Evolutionary conservation across 2,329 filamentous ascomycete genomes (phyloP).

Genomic region (Diplodia intermedia): DNA sequence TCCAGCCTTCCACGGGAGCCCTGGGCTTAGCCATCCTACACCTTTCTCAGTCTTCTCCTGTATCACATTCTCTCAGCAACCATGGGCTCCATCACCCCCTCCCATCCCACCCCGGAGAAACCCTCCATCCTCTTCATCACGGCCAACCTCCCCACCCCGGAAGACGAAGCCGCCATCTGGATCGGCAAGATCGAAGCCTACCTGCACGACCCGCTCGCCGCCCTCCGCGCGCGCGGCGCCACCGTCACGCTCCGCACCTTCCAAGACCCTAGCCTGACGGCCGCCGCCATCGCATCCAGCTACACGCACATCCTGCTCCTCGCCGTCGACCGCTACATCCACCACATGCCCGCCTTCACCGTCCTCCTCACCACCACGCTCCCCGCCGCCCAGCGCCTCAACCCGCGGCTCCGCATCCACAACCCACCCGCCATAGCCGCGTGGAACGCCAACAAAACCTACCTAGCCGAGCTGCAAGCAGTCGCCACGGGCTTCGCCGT

Average conservation of each 20-base stretch:
- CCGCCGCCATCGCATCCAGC: conserved; percentile 12
- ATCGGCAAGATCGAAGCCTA: conserved; percentile 30
- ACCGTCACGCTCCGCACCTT: conserved; percentile 14
- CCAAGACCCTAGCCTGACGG: conserved; percentile 13
- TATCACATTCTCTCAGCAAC: neutral
- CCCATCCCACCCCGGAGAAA: neutral
- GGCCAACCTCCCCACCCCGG: conserved; percentile 7
- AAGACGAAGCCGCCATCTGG: conserved; percentile 13
- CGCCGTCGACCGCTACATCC: conserved; percentile 24
- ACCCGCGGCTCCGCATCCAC: conserved; percentile 29
- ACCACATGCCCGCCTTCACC: conserved; percentile 27
- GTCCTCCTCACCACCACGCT: conserved; percentile 17
- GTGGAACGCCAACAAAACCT: conserved; percentile 32
- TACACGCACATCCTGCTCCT: conserved; percentile 32
- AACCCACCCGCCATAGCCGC: conserved; percentile 19
- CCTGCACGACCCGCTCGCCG: neutral
- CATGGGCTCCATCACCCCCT: neutral
- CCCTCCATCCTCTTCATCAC: conserved; percentile 30
- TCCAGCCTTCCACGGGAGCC: neutral
- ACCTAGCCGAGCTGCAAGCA: conserved; percentile 17
- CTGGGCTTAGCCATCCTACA: too few relatives aligned
- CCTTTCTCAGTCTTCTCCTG: neutral
- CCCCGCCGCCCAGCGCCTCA: conserved; percentile 22
- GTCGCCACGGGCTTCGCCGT: neutral
- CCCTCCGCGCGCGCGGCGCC: conserved; percentile 16